A percentile compares a stretch with the other conserved stretches of the same genome.
These are phyloP conservation scores for Trichoderma gracile DNA, from an alignment of 2,329 filamentous ascomycete species.

Conservation along the genomic window DNA sequence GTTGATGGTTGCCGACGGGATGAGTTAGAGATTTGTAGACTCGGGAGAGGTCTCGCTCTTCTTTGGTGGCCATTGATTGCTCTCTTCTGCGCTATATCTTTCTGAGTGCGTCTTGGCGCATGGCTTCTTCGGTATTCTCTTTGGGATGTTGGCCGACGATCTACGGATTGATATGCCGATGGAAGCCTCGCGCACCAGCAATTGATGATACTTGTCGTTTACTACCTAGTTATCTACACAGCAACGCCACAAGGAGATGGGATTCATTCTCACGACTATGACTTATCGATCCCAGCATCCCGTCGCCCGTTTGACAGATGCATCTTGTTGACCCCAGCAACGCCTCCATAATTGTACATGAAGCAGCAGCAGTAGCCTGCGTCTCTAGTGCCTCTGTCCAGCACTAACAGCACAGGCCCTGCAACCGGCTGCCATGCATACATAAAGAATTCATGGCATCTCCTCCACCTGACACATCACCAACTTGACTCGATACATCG, in stretches of 20 bases:
- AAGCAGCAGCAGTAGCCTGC: neutral
- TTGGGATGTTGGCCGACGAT: neutral
- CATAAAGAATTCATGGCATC: neutral
- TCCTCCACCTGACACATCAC: conserved; percentile 15
- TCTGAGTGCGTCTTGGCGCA: neutral
- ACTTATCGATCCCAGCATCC: too few species aligned
- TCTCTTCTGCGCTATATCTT: neutral
- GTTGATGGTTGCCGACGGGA: neutral
- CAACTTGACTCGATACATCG: neutral
- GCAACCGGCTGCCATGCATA: conserved; percentile 5
- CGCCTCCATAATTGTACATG: conserved; percentile 17
- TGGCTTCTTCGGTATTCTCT: conserved; percentile 1
- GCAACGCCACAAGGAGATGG: too few species aligned
- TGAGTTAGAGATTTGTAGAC: too few species aligned
- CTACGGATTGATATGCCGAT: neutral
- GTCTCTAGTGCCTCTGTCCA: conserved; percentile 1
- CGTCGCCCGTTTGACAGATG: too few species aligned
- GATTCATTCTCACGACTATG: too few species aligned
- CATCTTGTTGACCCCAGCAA: too few species aligned
- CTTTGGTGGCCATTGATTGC: neutral
- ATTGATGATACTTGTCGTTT: too few species aligned
- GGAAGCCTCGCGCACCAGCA: too few species aligned
- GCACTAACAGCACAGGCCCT: conserved; percentile 12
- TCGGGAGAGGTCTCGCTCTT: too few species aligned
- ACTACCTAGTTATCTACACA: too few species aligned